These are phyloP conservation scores for Blumeriella jaapii DNA, from an alignment of 2,329 filamentous ascomycete genomes.

Conservation along the genomic window DNA sequence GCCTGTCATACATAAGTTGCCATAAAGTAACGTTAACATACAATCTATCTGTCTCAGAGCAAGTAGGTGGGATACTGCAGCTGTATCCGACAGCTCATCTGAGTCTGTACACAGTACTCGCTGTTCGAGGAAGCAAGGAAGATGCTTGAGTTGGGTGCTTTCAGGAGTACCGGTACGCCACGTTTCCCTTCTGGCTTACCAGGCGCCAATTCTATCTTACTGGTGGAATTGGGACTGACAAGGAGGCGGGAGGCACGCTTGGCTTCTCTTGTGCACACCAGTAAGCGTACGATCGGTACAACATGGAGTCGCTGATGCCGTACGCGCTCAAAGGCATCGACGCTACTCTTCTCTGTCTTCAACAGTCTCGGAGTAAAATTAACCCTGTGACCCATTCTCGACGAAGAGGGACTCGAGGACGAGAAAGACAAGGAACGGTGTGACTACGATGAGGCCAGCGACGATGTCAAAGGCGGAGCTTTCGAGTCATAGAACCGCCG, in stretches of 20 bases:
- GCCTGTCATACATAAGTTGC: slow-evolving; percentile 36
- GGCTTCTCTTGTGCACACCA: slow-evolving; percentile 36
- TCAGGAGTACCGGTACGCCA: no score
- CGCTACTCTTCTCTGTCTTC: slow-evolving; percentile 31
- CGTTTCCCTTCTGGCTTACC: no score
- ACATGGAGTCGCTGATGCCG: slow-evolving; percentile 21
- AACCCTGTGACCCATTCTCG: slow-evolving; percentile 24
- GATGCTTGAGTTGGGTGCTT: slow-evolving; percentile 25
- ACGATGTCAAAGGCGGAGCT: no score
- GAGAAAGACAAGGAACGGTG: slow-evolving; percentile 3
- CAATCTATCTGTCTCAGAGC: slow-evolving; percentile 38
- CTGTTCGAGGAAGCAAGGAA: slow-evolving; percentile 28
- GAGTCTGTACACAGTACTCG: slow-evolving; percentile 27
- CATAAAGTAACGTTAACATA: slow-evolving; percentile 48
- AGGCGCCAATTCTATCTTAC: no score
- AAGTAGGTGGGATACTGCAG: slow-evolving; percentile 21
- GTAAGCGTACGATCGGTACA: slow-evolving; percentile 37
- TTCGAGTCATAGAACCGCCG: no score
- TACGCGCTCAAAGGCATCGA: slow-evolving; percentile 36
- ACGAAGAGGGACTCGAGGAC: slow-evolving; percentile 10
- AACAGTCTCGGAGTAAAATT: slow-evolving; percentile 25
- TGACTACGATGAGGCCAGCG: not conserved
- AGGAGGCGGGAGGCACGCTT: slow-evolving; percentile 28
- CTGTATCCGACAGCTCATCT: slow-evolving; percentile 19
- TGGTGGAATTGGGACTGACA: no score